A percentile compares a stretch with the other conserved stretches of the same genome.
Evolutionary conservation across 2,329 filamentous ascomycete species (phyloP).

Genomic region (Aspergillus eucalypticola): DNA sequence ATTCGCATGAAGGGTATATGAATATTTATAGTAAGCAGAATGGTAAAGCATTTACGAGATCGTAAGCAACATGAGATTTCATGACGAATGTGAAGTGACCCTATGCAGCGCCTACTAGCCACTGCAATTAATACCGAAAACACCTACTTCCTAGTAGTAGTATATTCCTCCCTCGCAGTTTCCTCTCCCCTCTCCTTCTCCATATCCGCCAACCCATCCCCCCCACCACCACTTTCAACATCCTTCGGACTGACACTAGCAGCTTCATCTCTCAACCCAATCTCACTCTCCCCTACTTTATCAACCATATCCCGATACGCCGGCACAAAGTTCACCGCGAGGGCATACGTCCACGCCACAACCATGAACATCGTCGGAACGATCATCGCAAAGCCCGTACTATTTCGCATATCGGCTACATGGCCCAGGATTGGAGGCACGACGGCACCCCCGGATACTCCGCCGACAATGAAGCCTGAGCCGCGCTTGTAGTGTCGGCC

Average conservation of each 20-base stretch:
- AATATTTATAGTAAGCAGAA: too few relatives aligned
- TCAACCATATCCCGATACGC: slow-evolving; percentile 65
- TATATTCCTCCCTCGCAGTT: slow-evolving; percentile 10
- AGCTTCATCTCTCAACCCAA: slow-evolving; percentile 40
- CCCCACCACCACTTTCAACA: slow-evolving; percentile 13
- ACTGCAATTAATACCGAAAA: too few relatives aligned
- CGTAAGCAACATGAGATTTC: background rate
- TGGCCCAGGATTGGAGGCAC: slow-evolving; percentile 72
- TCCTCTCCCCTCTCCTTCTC: background rate
- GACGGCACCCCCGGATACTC: slow-evolving; percentile 70
- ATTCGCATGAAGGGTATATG: background rate
- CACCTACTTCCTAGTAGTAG: too few relatives aligned
- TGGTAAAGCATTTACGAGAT: background rate
- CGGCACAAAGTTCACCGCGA: slow-evolving; percentile 67
- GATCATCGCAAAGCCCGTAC: slow-evolving; percentile 64
- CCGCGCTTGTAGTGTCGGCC: slow-evolving; percentile 77
- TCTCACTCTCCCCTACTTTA: slow-evolving; percentile 48
- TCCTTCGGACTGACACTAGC: slow-evolving; percentile 23
- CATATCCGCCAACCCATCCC: slow-evolving; percentile 7
- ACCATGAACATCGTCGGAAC: slow-evolving; percentile 66
- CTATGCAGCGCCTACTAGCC: too few relatives aligned
- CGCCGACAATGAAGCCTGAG: slow-evolving; percentile 70
- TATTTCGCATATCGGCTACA: slow-evolving; percentile 64
- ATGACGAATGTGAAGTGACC: background rate
- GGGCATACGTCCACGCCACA: slow-evolving; percentile 57